Evolutionary conservation across 2,329 filamentous ascomycete genomes (phyloP), one percentile per base, ranked within the genome.

Genomic region (Sclerotinia minor): DNA sequence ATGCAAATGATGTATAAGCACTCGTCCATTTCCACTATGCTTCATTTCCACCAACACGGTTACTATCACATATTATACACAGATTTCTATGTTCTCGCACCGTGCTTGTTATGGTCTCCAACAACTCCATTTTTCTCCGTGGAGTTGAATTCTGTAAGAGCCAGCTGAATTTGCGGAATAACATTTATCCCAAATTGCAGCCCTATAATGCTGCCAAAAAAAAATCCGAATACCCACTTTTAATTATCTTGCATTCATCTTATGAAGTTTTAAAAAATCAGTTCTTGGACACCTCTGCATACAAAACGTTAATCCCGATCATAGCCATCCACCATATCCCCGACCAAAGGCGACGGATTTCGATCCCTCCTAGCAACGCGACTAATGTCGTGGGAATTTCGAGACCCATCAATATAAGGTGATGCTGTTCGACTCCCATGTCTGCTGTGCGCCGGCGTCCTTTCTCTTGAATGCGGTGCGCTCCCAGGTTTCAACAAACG

Each of bases 401-500:
- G 61, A 13, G n/a, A n/a, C 26, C 26, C 38, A 54, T 64, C 49
- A 26, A 3, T 7, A 41, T 53, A 17, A 15, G 61, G 61, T 32
- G 61, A 64, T 41, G 24, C 47, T 44, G 61, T 54, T 8, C 61
- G 47, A 44, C 49, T 64, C 17, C 6, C 47, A 32, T 44, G 61
- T 29, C 7, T 32, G 44, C 35, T 64, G 24, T 64, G 35, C 9
- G 35, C 32, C 4, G 32, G 15, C 2, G 29, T 50, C 13, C 58
- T 49, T 13, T 49, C 58, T 50, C 44, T 61, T 9, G 58, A 61
- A 50, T 50, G 29, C 3, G 58, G 58, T 26, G 45, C n/a, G 9
- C 61, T 54, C n/a, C 32, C 61, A 3, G 61, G 35, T 52, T 19
- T 67, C 8, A 72, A 57, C 61, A 72, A 58, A 15, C 60, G 68